Base-by-base conservation (phyloP, 306 rosid species). In the Oemleria cerasiformis region DNA sequence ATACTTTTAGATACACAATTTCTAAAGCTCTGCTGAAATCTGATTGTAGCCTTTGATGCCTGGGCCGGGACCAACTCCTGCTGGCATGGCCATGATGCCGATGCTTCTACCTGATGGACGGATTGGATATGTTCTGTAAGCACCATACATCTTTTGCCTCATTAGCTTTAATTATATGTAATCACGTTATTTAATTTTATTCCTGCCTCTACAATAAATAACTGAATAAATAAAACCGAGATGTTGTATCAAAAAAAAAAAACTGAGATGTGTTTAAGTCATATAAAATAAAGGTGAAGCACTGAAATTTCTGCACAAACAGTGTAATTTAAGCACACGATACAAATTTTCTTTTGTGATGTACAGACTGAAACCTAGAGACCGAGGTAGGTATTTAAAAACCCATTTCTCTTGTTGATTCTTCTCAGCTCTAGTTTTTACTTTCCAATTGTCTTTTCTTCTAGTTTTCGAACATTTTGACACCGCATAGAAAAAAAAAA, bases 61-160 rank as follows among this genome's bases (percentile, higher is more conserved):
- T 89, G 98, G 98, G 76, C 80, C 86, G 66, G 96, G 96, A 78
- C 87, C 86, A 41, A 66, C 83, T 68, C 97, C 94, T 36, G 36
- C 89, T 41, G 97, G 96, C 65, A 87, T 94, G 96, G 85, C 96
- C 78, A 94, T 91, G 98, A 89, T 94, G 96, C 97, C 98, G 48
- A 94, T 94, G 96, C 90, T 94, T 82, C 83, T 91, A 43, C 95
- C 96, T 60, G 97, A 94, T 72, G 98, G 98, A 43, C 87, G 92
- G 71, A 85, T 94, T 30, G 98, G 95, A 80, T 91, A 94, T 84
- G 96, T 94, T 85, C 68, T 94, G 98, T 94, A 85, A 94, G 96
- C 77, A 75, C 78, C 63, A 41, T 39, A 16, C 60, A 1, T 56
- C 60, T 36, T 15, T 74, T 65, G 10, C 68, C 58, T 34, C 12